Base-by-base conservation (phyloP, 2,329 filamentous ascomycete genomes). In the Penicillium paneum region DNA sequence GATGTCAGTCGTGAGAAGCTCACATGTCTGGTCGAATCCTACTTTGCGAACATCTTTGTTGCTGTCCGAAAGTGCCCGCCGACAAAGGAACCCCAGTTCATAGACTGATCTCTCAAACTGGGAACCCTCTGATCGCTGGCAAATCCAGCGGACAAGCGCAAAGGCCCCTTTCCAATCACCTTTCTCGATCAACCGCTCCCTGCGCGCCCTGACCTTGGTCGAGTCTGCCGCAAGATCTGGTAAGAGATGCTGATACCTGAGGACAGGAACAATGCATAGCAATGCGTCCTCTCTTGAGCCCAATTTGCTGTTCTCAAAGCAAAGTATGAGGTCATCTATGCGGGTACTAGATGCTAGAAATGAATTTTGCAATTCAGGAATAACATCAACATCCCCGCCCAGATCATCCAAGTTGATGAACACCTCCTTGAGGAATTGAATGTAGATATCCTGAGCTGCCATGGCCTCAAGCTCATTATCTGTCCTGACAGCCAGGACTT, bases 391-490 rank as follows among this genome's bases (percentile, higher is more conserved):
- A 0, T 60, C 45, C 0, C 65, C 61, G 1, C 58, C 61, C 12
- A 67, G 36, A 0, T 55, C 46, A 1, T 53, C 8, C 5, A 68
- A 4, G 11, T 49, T 47, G 0, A 24, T 7, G 2, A 65, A 47
- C 3, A 60, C 58, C 10, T 55, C 43, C 7, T 52, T 57, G n/a
- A 73, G 58, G 31, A 70, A 68, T 7, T 64, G 58, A 1, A 69
- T 59, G n/a, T 65, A 73, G 8, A 73, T 59, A 29, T 73, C 70
- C 21, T 73, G 71, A 0, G 71, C 70, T 5, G 49, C 62, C 68
- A 72, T 70, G 0, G 15, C 51, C 24, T 67, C 62, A 0, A 71
- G 8, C 3, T 31, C 35, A 44, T 65, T 68, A 0, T 60, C 56
- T 0, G 65, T 69, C 45, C 55, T 62, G 8, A 69, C 48, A 1